phyloP scores from a whole-genome alignment of 2,329 filamentous ascomycete species.

The Neocatenulostroma microsporum region DNA sequence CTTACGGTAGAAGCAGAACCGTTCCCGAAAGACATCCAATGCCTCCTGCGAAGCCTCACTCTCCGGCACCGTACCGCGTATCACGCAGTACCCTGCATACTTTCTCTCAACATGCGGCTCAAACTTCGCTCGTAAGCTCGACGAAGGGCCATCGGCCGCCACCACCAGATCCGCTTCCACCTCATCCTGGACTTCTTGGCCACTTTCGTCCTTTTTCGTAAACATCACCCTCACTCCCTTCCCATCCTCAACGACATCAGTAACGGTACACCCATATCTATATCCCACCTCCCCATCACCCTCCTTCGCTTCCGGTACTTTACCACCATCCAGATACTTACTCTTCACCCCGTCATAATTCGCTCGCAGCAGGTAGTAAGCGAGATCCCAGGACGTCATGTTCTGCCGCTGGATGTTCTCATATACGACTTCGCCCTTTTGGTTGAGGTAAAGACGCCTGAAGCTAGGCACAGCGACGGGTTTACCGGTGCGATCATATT shows the following conservation, averaged over 20 bases:
- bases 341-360: conserved; percentile 36
- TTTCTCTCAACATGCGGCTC: conserved; percentile 21
- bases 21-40: conserved; percentile 28
- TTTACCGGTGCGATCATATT: conserved; percentile 34
- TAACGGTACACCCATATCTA: conserved; percentile 27
- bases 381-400: conserved; percentile 45
- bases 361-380: conserved; percentile 40
- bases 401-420: conserved; percentile 30
- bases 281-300: conserved; percentile 21
- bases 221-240: conserved; percentile 21
- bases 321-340: conserved; percentile 23
- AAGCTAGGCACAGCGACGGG: conserved; percentile 24
- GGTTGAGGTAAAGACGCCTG: conserved; percentile 23
- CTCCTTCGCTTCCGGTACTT: conserved; percentile 13
- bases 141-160: conserved; percentile 37
- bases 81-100: conserved; percentile 28
- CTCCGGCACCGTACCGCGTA: conserved; percentile 26
- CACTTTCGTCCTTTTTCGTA: conserved; percentile 18
- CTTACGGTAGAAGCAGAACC: conserved; percentile 38
- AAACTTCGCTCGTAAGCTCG: conserved; percentile 21
- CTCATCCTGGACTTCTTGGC: conserved; percentile 12
- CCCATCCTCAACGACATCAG: conserved; percentile 15
- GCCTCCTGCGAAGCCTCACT: conserved; percentile 29
- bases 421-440: conserved; percentile 21
- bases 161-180: conserved; percentile 37